Evolutionary conservation across 257 asterid species (phyloP).

Genomic region (Euphrasia confusa): DNA sequence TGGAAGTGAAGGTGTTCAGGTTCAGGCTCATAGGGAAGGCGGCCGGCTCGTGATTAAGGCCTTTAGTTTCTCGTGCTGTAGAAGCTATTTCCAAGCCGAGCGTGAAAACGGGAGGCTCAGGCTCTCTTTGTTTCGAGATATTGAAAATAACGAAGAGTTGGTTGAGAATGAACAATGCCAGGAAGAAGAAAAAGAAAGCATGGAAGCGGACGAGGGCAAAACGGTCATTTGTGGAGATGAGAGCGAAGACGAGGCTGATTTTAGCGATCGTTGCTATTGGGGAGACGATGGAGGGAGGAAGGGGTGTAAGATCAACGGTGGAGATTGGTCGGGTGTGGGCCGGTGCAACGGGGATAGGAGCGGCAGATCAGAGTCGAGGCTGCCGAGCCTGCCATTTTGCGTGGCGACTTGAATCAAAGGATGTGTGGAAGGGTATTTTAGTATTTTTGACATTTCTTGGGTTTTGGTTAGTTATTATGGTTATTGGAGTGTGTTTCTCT

Average conservation of each 20-base stretch:
- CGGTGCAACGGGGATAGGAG: constrained; percentile 59
- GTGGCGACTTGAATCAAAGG: constrained; percentile 45
- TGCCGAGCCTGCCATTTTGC: constrained; percentile 38
- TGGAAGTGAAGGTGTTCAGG: constrained; percentile 40
- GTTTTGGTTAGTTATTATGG: constrained; percentile 32
- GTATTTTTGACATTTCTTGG: neutral
- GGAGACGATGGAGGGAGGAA: constrained; percentile 31
- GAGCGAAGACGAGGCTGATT: constrained; percentile 14
- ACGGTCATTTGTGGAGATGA: neutral
- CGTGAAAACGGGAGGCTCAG: constrained; percentile 67
- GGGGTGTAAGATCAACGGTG: constrained; percentile 29
- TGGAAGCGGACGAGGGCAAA: neutral
- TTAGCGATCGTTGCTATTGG: constrained; percentile 11
- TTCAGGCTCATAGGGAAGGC: constrained; percentile 58
- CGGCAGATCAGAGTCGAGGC: constrained; percentile 27
- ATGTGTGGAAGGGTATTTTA: neutral
- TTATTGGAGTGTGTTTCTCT: constrained; percentile 23
- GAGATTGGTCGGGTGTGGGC: constrained; percentile 35
- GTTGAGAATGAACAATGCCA: neutral
- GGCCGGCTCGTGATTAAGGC: constrained; percentile 74
- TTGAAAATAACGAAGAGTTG: neutral
- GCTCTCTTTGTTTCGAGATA: constrained; percentile 38
- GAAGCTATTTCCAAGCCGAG: constrained; percentile 42
- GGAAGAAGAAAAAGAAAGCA: constrained; percentile 5
- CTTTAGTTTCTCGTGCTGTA: constrained; percentile 21